Conservation (phyloP, 2,329 filamentous ascomycete genomes). For the Chrysoporthe cubensis region DNA sequence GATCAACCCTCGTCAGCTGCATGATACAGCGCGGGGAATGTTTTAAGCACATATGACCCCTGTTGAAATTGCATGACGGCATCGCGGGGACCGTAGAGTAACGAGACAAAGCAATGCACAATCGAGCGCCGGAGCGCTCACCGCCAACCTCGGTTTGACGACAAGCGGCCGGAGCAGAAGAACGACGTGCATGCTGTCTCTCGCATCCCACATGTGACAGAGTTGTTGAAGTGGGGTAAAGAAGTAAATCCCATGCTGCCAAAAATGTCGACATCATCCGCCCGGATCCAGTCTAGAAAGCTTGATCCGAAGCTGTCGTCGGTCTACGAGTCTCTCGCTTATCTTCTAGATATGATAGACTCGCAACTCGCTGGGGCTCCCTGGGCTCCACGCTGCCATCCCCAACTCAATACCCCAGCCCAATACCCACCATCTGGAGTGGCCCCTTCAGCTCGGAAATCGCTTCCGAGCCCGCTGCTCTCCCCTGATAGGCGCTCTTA, state of each 20-base stretch:
- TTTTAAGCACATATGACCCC: conserved; percentile 16
- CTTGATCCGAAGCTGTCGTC: not conserved
- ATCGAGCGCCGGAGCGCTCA: conserved; percentile 21
- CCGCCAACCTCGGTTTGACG: conserved; percentile 19
- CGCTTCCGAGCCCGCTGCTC: not conserved
- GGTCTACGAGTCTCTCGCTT: not conserved
- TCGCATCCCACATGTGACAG: not conserved
- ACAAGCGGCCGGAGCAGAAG: not conserved
- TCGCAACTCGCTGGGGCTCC: not conserved
- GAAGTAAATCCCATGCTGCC: not conserved
- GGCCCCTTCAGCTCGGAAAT: conserved; percentile 3
- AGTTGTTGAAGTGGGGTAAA: not conserved
- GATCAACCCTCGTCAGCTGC: conserved; percentile 24
- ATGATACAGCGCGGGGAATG: conserved; percentile 15
- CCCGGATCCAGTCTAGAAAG: not conserved
- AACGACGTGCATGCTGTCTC: not conserved
- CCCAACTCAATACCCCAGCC: not conserved
- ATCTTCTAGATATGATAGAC: not conserved
- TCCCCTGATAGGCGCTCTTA: conserved; percentile 16
- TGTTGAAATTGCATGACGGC: conserved; percentile 19
- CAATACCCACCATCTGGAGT: too few relatives aligned
- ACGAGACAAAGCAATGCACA: conserved; percentile 5
- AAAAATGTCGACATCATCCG: not conserved
- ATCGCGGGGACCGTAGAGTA: not conserved
- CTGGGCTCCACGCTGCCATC: not conserved